Evolutionary conservation across 345 rosid species (phyloP).

Genomic region (Clarkia xantiana): DNA sequence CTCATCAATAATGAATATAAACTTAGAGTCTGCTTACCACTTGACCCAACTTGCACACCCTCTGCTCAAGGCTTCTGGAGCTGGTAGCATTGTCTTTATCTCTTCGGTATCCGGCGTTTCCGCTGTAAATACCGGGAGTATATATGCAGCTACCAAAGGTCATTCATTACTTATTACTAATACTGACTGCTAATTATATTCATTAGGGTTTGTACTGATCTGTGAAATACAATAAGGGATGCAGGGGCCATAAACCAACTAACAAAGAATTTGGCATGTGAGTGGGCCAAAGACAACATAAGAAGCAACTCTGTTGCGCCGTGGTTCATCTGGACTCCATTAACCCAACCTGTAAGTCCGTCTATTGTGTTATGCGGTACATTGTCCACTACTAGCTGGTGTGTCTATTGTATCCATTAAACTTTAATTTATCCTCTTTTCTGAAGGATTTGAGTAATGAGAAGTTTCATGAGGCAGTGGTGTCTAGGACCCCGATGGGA

Average conservation of each 20-base stretch:
- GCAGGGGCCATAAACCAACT: conserved; percentile 32
- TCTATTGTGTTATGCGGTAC: too few species aligned
- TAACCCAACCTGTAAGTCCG: not conserved
- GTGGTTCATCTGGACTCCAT: conserved; percentile 14
- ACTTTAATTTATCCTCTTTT: not conserved
- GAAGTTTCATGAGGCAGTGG: conserved; percentile 3
- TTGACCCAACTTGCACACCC: conserved; percentile 44
- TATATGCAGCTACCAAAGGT: conserved; percentile 34
- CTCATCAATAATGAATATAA: conserved; percentile 18
- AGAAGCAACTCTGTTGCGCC: conserved; percentile 30
- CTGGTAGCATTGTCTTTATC: conserved; percentile 35
- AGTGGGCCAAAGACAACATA: conserved; percentile 40
- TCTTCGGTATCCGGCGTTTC: conserved; percentile 28
- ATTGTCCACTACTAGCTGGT: too few species aligned
- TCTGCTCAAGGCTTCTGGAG: conserved; percentile 34
- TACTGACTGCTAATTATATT: too few species aligned
- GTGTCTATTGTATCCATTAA: too few species aligned
- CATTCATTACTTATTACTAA: not conserved
- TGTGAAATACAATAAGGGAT: not conserved
- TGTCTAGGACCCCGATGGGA: conserved; percentile 19
- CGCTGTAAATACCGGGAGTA: conserved; percentile 11
- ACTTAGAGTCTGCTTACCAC: conserved; percentile 39
- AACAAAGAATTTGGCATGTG: conserved; percentile 32
- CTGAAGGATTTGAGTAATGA: too few species aligned
- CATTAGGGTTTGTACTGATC: not conserved